Percentiles rank a stretch among this genome's conserved stretches.
These are phyloP conservation scores for Zychaea mexicana DNA, from an alignment of 371 early-diverging fungal genomes.

Conservation along the genomic window DNA sequence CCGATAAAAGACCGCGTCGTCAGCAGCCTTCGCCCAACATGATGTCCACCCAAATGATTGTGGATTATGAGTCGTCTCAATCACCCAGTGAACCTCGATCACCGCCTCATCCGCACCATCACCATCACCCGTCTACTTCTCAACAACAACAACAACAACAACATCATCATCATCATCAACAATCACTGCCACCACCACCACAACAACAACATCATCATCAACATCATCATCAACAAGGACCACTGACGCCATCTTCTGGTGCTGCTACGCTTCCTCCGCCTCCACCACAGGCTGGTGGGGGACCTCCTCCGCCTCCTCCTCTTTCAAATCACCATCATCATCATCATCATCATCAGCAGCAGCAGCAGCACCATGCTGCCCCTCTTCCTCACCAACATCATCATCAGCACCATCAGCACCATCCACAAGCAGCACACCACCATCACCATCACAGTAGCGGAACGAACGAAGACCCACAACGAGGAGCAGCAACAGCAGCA, in stretches of 20 bases:
- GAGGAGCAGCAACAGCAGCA: background rate
- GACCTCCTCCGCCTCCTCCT: background rate
- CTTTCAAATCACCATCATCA: background rate
- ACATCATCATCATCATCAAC: background rate
- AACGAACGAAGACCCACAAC: too few species aligned
- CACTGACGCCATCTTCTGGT: too few species aligned
- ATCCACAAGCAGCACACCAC: too few species aligned
- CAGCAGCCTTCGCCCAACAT: slow-evolving; percentile 3
- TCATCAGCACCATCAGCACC: background rate
- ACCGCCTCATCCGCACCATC: background rate
- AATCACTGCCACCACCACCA: background rate
- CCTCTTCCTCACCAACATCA: too few species aligned
- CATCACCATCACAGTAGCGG: background rate
- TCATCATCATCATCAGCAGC: background rate
- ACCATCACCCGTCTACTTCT: background rate
- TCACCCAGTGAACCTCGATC: slow-evolving; percentile 1
- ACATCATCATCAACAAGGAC: background rate
- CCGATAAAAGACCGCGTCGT: slow-evolving; percentile 8
- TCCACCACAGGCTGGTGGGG: too few species aligned
- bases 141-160: background rate
- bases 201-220: background rate
- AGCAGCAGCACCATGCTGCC: background rate
- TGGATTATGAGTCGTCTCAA: slow-evolving; percentile 12
- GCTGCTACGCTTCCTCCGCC: background rate
- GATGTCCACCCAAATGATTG: background rate